Evolutionary conservation across 441 rosid genomes (phyloP).

Genomic region (Manihot esculenta): DNA sequence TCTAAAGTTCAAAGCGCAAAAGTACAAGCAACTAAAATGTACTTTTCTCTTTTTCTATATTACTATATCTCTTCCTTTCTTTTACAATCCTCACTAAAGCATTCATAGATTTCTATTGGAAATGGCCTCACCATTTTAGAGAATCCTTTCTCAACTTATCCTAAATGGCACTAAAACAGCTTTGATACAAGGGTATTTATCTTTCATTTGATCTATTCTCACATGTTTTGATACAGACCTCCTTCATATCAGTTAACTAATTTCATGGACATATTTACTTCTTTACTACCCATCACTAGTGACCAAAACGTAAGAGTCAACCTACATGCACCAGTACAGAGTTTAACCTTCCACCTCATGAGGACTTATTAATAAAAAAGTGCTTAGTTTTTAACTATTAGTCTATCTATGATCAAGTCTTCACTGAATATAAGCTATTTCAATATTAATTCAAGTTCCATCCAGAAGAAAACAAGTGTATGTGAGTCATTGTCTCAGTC

Average conservation of each 20-base stretch:
- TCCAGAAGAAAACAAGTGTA: neutral
- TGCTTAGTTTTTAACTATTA: neutral
- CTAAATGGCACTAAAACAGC: neutral
- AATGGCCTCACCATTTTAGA: neutral
- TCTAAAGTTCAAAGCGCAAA: too few species aligned
- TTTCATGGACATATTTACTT: neutral
- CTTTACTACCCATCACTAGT: neutral
- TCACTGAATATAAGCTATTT: neutral
- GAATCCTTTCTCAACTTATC: neutral
- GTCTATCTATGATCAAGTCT: neutral
- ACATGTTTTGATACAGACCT: neutral
- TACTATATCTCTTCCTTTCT: neutral
- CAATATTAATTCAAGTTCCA: slow-evolving; percentile 5
- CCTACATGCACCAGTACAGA: neutral
- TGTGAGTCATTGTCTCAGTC: too few species aligned
- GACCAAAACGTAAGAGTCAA: neutral
- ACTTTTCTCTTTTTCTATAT: too few species aligned
- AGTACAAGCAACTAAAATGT: too few species aligned
- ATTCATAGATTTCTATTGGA: neutral
- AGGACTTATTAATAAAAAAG: neutral
- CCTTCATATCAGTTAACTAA: neutral
- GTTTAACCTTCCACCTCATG: neutral
- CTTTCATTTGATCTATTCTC: slow-evolving; percentile 9
- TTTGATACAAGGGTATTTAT: neutral
- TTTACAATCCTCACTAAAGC: neutral